Evolutionary conservation across 805 yeast genomes (phyloP).

Genomic region (Cyberlindnera mrakii): DNA sequence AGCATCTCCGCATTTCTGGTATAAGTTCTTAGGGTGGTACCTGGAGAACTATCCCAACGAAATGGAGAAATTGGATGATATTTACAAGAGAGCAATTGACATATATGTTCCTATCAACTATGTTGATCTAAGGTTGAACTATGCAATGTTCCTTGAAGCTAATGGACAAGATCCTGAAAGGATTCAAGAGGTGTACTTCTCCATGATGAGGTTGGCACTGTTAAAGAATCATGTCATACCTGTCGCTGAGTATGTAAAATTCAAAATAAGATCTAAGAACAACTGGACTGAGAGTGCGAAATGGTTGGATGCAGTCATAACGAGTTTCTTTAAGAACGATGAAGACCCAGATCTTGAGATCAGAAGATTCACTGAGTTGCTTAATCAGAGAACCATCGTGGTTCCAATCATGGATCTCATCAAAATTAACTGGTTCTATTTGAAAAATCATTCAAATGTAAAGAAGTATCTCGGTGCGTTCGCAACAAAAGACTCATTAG

Average conservation of each 20-base stretch:
- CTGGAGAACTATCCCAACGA: slow-evolving; percentile 25
- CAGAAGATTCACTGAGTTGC: slow-evolving; percentile 24
- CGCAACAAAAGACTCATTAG: slow-evolving; percentile 25
- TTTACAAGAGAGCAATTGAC: slow-evolving; percentile 48
- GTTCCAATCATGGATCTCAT: slow-evolving; percentile 32
- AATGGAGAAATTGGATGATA: slow-evolving; percentile 29
- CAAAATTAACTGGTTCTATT: slow-evolving; percentile 23
- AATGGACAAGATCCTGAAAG: slow-evolving; percentile 7
- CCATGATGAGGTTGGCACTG: slow-evolving; percentile 5
- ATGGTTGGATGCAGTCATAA: slow-evolving; percentile 21
- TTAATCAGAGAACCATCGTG: slow-evolving; percentile 38
- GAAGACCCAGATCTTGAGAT: slow-evolving; percentile 12
- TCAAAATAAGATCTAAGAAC: slow-evolving; percentile 13
- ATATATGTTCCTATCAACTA: slow-evolving; percentile 28
- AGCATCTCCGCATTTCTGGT: slow-evolving; percentile 57
- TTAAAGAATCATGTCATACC: slow-evolving; percentile 13
- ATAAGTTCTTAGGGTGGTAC: slow-evolving; percentile 53
- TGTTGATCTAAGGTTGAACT: slow-evolving; percentile 15
- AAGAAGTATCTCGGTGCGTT: slow-evolving; percentile 26
- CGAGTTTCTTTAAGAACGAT: slow-evolving; percentile 14
- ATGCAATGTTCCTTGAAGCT: slow-evolving; percentile 18
- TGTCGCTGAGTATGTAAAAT: slow-evolving; percentile 20
- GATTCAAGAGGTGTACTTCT: slow-evolving; percentile 18
- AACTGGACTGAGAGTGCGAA: slow-evolving; percentile 17
- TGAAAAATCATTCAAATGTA: slow-evolving; percentile 27